phyloP scores from a whole-genome alignment of 2,329 filamentous ascomycete genomes.

The Fusarium duplospermum region DNA sequence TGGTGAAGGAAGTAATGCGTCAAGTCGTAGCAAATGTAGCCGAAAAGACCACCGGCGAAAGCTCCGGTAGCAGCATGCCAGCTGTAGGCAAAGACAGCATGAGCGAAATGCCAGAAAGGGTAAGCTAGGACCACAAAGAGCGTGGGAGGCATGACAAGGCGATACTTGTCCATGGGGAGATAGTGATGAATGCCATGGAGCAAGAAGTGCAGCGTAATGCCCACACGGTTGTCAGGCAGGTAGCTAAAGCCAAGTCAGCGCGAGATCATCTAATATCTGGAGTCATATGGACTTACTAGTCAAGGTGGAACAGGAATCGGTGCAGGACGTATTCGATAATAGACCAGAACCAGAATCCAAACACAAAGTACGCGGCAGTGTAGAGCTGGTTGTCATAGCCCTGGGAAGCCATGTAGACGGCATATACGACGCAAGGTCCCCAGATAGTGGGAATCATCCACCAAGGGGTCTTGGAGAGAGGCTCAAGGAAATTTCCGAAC shows the following conservation, averaged over 20 bases:
- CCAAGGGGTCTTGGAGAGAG: constrained; percentile 95
- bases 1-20: constrained; percentile 99
- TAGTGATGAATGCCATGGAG: constrained; percentile 98
- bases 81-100: constrained; percentile 82
- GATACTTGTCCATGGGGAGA: constrained; percentile 98
- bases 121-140: constrained; percentile 85
- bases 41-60: constrained; percentile 92
- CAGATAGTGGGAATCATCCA: constrained; percentile 87
- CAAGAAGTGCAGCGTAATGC: constrained; percentile 87
- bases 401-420: constrained; percentile 71
- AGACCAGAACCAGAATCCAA: constrained; percentile 86
- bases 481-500: constrained; percentile 98
- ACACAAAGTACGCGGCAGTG: constrained; percentile 71
- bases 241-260: constrained; percentile 65
- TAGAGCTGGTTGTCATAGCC: constrained; percentile 65
- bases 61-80: constrained; percentile 85
- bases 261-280: neutral
- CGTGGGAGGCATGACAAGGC: constrained; percentile 95
- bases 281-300: constrained; percentile 72
- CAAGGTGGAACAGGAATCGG: constrained; percentile 92
- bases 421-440: constrained; percentile 84
- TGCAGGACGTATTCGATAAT: constrained; percentile 91
- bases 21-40: constrained; percentile 95
- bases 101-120: constrained; percentile 94
- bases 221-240: constrained; percentile 91